A percentile compares a stretch with the other conserved stretches of the same genome.
Conservation (phyloP, 768 basidiomycete species). For the Pluteus cervinus region DNA sequence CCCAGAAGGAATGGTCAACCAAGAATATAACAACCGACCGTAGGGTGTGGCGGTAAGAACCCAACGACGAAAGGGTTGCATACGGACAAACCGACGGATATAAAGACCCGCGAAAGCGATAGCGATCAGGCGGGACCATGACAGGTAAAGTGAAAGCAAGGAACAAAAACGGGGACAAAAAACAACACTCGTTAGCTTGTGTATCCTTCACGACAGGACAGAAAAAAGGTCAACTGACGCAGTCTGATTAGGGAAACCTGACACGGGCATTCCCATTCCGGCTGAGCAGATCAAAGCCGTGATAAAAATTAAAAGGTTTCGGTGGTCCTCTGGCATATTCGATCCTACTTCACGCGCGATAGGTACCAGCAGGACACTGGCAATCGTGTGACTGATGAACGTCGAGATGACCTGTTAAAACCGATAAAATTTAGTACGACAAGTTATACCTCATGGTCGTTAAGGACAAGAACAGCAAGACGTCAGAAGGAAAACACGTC, state of each 20-base stretch:
- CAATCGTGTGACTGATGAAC: constrained; percentile 96
- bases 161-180: constrained; percentile 1
- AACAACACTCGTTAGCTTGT: no score
- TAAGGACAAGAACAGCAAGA: no score
- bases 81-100: neutral
- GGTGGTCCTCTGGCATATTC: constrained; percentile 63
- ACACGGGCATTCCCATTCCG: constrained; percentile 98
- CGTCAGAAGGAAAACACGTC: no score
- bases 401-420: constrained; percentile 70
- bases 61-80: neutral
- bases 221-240: constrained; percentile 52
- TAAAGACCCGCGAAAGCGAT: neutral
- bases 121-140: no score
- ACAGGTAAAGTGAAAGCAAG: neutral
- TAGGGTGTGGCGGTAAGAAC: constrained; percentile 6
- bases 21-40: no score
- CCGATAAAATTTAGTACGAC: neutral
- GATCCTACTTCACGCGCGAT: constrained; percentile 88
- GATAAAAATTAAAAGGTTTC: constrained; percentile 86
- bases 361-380: constrained; percentile 93
- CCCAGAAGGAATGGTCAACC: no score
- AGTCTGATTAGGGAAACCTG: constrained; percentile 98
- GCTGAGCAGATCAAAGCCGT: constrained; percentile 90
- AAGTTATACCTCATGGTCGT: no score
- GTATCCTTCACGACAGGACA: constrained; percentile 5